Evolutionary conservation across 768 basidiomycete genomes (phyloP).

Genomic region (Rickenella mellea): DNA sequence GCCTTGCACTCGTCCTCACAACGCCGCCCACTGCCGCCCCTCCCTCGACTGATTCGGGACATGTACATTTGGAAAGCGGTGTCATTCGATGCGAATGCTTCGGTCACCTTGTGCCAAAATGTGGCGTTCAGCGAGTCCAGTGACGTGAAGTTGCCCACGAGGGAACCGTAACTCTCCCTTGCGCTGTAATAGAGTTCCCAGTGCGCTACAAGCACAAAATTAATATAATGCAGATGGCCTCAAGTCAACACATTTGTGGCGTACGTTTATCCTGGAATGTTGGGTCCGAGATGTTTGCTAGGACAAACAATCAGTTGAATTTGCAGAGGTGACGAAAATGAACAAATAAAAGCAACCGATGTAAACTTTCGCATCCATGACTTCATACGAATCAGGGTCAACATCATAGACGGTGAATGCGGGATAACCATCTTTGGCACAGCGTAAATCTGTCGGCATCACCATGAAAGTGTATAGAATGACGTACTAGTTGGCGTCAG

Average conservation of each 20-base stretch:
- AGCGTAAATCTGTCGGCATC: background rate
- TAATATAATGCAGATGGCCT: background rate
- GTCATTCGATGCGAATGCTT: conserved; percentile 38
- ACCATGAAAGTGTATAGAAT: background rate
- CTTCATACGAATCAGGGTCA: conserved; percentile 56
- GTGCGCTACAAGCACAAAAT: conserved; percentile 22
- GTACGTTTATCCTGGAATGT: conserved; percentile 38
- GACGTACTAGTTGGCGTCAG: conserved; percentile 45
- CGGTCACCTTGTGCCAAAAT: conserved; percentile 57
- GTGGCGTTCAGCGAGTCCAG: conserved; percentile 33
- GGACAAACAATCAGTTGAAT: background rate
- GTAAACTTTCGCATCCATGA: conserved; percentile 43
- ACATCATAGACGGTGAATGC: conserved; percentile 54
- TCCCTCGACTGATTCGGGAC: conserved; percentile 28
- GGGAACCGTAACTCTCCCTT: conserved; percentile 38
- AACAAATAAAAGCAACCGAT: background rate
- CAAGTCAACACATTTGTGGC: conserved; percentile 5
- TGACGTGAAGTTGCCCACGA: conserved; percentile 26
- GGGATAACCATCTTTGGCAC: conserved; percentile 36
- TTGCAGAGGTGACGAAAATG: background rate
- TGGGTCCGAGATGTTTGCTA: conserved; percentile 30
- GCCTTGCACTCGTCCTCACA: conserved; percentile 31
- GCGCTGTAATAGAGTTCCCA: conserved; percentile 54
- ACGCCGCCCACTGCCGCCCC: conserved; percentile 23
- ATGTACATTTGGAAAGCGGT: conserved; percentile 37